Percentiles rank a stretch among this genome's conserved stretches.
Evolutionary conservation across 192 early-diverging fungal species (phyloP).

Genomic region (Dispira simplex): DNA sequence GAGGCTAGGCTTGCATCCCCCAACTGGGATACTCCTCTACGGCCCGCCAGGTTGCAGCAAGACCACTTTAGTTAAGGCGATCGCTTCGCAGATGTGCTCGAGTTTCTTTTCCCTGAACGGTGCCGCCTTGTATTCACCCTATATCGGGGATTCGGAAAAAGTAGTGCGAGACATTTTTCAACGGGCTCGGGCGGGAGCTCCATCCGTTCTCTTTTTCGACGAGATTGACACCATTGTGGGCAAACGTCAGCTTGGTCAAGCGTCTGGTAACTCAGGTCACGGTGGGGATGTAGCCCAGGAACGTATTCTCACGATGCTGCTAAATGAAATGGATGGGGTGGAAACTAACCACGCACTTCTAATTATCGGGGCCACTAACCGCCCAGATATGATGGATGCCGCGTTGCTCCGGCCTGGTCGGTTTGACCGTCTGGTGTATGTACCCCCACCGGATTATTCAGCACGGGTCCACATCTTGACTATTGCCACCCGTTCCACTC

Average conservation of each 20-base stretch:
- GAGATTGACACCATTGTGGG: slow-evolving; percentile 96
- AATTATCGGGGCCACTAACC: slow-evolving; percentile 76
- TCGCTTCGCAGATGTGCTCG: slow-evolving; percentile 66
- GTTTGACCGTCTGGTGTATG: slow-evolving; percentile 70
- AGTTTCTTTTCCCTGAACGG: slow-evolving; percentile 68
- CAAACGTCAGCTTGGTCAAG: slow-evolving; percentile 38
- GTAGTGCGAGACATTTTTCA: slow-evolving; percentile 67
- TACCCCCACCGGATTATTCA: slow-evolving; percentile 34
- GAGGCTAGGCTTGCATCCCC: slow-evolving; percentile 62
- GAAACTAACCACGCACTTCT: slow-evolving; percentile 53
- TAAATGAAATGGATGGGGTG: slow-evolving; percentile 86
- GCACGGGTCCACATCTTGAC: slow-evolving; percentile 31
- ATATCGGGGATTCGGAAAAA: slow-evolving; percentile 76
- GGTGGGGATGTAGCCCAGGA: slow-evolving; percentile 65
- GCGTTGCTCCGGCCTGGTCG: slow-evolving; percentile 71
- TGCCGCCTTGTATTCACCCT: slow-evolving; percentile 60
- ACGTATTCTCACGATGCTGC: slow-evolving; percentile 19
- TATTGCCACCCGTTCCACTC: slow-evolving; percentile 29
- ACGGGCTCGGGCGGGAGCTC: slow-evolving; percentile 57
- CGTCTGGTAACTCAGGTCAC: slow-evolving; percentile 20
- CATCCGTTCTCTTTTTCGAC: slow-evolving; percentile 90
- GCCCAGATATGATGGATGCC: slow-evolving; percentile 75
- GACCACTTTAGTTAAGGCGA: slow-evolving; percentile 80
- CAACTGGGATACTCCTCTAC: slow-evolving; percentile 83
- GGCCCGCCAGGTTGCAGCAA: slow-evolving; percentile 98